Evolutionary conservation across 225 moss, liverwort and hornwort species (phyloP).

Genomic region (Polytrichum commune): DNA sequence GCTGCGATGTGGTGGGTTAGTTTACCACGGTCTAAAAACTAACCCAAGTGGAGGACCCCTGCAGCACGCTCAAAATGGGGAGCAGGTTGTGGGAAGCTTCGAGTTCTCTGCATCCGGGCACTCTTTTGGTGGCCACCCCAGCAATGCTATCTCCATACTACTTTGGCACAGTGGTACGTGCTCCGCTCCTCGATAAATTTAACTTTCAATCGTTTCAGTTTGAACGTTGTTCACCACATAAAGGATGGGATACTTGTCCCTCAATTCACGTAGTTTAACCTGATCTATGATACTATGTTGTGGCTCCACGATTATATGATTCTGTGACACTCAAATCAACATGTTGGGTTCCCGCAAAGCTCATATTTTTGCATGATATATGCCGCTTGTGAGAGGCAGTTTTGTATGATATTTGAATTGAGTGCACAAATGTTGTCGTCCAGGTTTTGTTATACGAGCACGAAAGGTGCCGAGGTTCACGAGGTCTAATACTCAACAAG

Average conservation of each 20-base stretch:
- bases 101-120: slow-evolving; percentile 66
- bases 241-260: too few relatives aligned
- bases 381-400: too few relatives aligned
- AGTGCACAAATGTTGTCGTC: not conserved
- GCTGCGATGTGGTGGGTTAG: slow-evolving; percentile 45
- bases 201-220: not conserved
- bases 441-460: slow-evolving; percentile 81
- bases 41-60: slow-evolving; percentile 55
- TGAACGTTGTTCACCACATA: not conserved
- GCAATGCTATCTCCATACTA: slow-evolving; percentile 71
- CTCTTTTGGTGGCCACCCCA: slow-evolving; percentile 70
- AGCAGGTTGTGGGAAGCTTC: slow-evolving; percentile 68
- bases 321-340: too few relatives aligned
- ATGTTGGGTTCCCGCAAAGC: too few relatives aligned
- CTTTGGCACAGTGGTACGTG: slow-evolving; percentile 71
- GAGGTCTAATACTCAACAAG: slow-evolving; percentile 75
- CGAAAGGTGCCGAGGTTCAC: slow-evolving; percentile 75
- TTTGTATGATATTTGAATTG: too few relatives aligned
- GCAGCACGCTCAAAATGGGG: slow-evolving; percentile 68
- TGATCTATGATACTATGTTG: too few relatives aligned
- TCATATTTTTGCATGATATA: too few relatives aligned
- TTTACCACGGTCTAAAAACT: slow-evolving; percentile 47
- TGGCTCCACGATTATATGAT: too few relatives aligned
- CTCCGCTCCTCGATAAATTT: not conserved
- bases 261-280: too few relatives aligned